These are phyloP conservation scores for Theobroma cacao DNA, from an alignment of 345 rosid species.

Conservation along the genomic window DNA sequence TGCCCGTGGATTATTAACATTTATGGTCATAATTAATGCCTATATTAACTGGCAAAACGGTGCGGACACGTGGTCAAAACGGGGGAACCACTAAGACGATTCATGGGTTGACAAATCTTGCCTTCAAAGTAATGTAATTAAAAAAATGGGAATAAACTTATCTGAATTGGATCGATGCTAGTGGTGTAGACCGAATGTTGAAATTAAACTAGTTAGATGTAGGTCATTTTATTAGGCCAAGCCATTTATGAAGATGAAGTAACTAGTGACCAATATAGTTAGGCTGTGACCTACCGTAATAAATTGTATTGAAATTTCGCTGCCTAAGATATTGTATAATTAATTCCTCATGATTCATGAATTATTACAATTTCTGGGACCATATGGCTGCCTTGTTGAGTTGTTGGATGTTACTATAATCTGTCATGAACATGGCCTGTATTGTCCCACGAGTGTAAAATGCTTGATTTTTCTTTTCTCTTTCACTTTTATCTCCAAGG, in stretches of 20 bases:
- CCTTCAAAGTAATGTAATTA: conserved; percentile 1
- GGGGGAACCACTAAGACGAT: conserved; percentile 20
- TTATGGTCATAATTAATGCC: too few species aligned
- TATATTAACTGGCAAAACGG: background rate
- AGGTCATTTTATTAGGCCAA: conserved; percentile 49
- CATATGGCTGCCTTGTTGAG: conserved; percentile 15
- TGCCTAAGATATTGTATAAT: conserved; percentile 18
- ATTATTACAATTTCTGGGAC: conserved; percentile 21
- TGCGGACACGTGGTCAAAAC: background rate
- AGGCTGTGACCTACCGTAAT: conserved; percentile 65
- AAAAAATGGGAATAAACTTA: background rate
- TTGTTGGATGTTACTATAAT: conserved; percentile 29
- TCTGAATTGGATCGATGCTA: background rate
- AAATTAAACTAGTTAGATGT: conserved; percentile 37
- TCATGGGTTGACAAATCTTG: conserved; percentile 16
- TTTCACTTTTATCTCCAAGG: too few species aligned
- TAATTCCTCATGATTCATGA: conserved; percentile 4
- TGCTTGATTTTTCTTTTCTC: background rate
- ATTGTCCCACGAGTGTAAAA: background rate
- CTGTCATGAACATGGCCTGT: conserved; percentile 18
- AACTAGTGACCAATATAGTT: conserved; percentile 46
- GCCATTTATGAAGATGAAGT: conserved; percentile 46
- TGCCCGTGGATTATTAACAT: too few species aligned
- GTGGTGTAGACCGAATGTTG: conserved; percentile 2
- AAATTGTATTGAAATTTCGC: conserved; percentile 45